Percentiles rank a stretch among this genome's conserved stretches.
These are phyloP conservation scores for Cystobasidiopsis lactophilus DNA, from an alignment of 768 basidiomycete species.

Conservation along the genomic window DNA sequence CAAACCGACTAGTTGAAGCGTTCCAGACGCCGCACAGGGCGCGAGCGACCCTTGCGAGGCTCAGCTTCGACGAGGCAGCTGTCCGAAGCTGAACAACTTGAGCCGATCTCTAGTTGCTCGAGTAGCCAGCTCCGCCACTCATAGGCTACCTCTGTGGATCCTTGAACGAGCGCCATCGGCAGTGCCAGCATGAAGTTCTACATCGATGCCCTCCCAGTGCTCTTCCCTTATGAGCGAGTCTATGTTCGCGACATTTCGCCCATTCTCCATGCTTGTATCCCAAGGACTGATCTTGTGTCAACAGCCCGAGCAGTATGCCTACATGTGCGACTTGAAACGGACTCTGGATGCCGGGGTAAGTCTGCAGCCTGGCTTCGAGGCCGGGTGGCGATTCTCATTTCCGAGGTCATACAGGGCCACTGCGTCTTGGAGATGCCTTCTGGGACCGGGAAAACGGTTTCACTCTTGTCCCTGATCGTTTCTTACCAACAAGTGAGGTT, in stretches of 20 bases:
- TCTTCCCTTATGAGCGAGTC: slow-evolving; percentile 84
- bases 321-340: slow-evolving; percentile 96
- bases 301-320: slow-evolving; percentile 76
- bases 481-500: slow-evolving; percentile 79
- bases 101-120: too few relatives aligned
- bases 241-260: slow-evolving; percentile 47
- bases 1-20: too few relatives aligned
- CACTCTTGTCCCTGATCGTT: slow-evolving; percentile 77
- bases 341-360: slow-evolving; percentile 79
- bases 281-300: not conserved
- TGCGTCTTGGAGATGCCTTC: slow-evolving; percentile 99
- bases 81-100: too few relatives aligned
- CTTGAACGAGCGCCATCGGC: too few relatives aligned
- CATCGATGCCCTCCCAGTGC: slow-evolving; percentile 37
- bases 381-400: not conserved
- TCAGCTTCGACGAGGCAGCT: too few relatives aligned
- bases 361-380: not conserved
- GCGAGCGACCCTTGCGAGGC: too few relatives aligned
- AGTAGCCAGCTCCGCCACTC: too few relatives aligned
- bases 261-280: too few relatives aligned
- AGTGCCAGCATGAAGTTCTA: slow-evolving; percentile 58
- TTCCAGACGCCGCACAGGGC: too few relatives aligned
- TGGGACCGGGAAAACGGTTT: slow-evolving; percentile 96
- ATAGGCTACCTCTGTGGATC: too few relatives aligned
- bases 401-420: slow-evolving; percentile 46